phyloP scores from a whole-genome alignment of 2,329 filamentous ascomycete species.

The Phialophora tarda region DNA sequence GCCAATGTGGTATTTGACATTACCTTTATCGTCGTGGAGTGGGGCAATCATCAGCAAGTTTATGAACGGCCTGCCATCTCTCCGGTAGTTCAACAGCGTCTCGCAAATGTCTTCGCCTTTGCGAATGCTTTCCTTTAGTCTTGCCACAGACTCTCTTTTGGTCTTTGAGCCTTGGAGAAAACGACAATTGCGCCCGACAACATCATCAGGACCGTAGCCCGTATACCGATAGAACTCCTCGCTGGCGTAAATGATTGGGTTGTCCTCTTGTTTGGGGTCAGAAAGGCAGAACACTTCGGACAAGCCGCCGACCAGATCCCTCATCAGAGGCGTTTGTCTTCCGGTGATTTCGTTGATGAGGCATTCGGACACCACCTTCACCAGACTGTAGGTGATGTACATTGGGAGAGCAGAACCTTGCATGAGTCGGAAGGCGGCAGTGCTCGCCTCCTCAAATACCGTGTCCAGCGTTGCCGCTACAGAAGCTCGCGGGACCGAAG shows the following conservation, averaged over 20 bases:
- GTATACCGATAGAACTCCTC: conserved; percentile 54
- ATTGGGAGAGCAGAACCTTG: conserved; percentile 51
- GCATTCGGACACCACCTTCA: conserved; percentile 49
- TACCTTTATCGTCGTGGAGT: conserved; percentile 43
- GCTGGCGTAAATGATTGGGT: conserved; percentile 54
- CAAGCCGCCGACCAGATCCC: conserved; percentile 49
- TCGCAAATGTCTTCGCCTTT: conserved; percentile 52
- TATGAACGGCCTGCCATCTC: conserved; percentile 44
- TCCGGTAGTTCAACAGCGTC: conserved; percentile 51
- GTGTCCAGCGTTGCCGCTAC: conserved; percentile 47
- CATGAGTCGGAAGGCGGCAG: conserved; percentile 44
- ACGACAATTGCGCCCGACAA: conserved; percentile 53
- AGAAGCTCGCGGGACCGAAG: conserved; percentile 9
- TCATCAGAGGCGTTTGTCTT: conserved; percentile 48
- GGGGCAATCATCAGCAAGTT: conserved; percentile 45
- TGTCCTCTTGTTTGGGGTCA: conserved; percentile 51
- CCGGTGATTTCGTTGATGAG: conserved; percentile 54
- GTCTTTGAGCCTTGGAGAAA: conserved; percentile 53
- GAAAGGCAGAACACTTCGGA: conserved; percentile 55
- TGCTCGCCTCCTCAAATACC: conserved; percentile 46
- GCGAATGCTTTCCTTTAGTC: conserved; percentile 46
- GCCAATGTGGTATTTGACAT: conserved; percentile 44
- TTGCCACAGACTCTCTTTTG: conserved; percentile 43
- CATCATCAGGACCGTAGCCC: conserved; percentile 51
- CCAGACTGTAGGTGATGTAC: conserved; percentile 50